Evolutionary conservation across 768 basidiomycete species (phyloP).

Genomic region (Phallus indusiatus): DNA sequence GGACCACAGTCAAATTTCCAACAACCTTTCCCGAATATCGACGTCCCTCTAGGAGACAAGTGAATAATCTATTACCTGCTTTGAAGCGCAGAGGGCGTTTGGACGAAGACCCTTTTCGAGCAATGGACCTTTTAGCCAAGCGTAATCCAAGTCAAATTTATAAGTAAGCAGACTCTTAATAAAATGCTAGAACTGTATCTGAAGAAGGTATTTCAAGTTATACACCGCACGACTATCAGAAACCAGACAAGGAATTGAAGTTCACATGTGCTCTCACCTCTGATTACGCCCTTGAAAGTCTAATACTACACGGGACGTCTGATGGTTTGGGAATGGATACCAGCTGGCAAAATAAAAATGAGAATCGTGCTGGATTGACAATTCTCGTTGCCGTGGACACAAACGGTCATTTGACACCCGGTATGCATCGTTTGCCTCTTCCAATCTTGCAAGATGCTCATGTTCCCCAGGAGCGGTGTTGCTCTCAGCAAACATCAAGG

Average conservation of each 20-base stretch:
- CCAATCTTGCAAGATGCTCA: too few relatives aligned
- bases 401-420: conserved; percentile 8
- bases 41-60: background rate
- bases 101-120: background rate
- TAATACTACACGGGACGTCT: background rate
- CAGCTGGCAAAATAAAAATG: conserved; percentile 11
- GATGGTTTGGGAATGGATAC: conserved; percentile 10
- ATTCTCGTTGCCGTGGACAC: conserved; percentile 10
- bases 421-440: too few relatives aligned
- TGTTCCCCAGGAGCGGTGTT: background rate
- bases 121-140: background rate
- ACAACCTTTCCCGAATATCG: background rate
- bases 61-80: background rate
- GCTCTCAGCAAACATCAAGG: background rate
- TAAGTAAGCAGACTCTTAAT: background rate
- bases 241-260: background rate
- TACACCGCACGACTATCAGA: background rate
- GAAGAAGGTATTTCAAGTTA: background rate
- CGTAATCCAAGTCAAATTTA: background rate
- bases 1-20: background rate
- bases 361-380: conserved; percentile 12
- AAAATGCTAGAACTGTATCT: too few relatives aligned
- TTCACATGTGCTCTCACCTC: background rate
- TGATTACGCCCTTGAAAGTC: background rate
- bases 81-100: background rate